Evolutionary conservation across 78 protist genomes (phyloP), one percentile per base, ranked within the genome.

Genomic region (Dictyostelium capitatum): DNA sequence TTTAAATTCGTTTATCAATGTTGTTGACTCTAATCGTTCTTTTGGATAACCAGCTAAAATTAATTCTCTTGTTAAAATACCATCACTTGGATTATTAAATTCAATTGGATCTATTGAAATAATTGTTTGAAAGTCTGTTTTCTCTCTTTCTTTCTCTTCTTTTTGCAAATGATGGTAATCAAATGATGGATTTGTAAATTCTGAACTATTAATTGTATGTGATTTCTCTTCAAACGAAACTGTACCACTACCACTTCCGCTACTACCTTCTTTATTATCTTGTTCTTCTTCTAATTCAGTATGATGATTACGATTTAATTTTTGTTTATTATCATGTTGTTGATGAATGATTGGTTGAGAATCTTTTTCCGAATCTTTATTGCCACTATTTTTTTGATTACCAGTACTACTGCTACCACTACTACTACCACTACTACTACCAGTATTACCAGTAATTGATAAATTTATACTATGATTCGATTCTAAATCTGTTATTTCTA

Each of bases 41-140:
- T 64, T 64, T 64, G 73, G 73, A 64, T 25, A 64, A 28, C 73
- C 73, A 64, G 20, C 23, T 28, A 64, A 64, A 12, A 64, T 28
- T 23, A 64, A 25, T 25, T 64, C 73, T 30, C 28, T 64, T 25
- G 43, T 19, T 7, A 64, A 28, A 2, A 64, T 23, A 11, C 73
- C 73, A 12, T 64, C 73, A 30, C 28, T 64, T 23, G 14, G 37
- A 14, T 30, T 41, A 64, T 23, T 23, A 41, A 64, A 64, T 23
- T 28, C 14, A 14, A 64, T 64, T 64, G 73, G 43, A 3, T 64
- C 20, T 28, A 30, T 64, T 28, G 17, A 25, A 28, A 28, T 23
- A 64, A 64, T 28, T 28, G 14, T 28, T 64, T 64, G 43, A 64
- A 30, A 64, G 28, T 64, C 73, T 25, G 23, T 32, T 64, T 64